Evolutionary conservation across 2,329 filamentous ascomycete genomes (phyloP).

Genomic region (Myrmaecium sp.): DNA sequence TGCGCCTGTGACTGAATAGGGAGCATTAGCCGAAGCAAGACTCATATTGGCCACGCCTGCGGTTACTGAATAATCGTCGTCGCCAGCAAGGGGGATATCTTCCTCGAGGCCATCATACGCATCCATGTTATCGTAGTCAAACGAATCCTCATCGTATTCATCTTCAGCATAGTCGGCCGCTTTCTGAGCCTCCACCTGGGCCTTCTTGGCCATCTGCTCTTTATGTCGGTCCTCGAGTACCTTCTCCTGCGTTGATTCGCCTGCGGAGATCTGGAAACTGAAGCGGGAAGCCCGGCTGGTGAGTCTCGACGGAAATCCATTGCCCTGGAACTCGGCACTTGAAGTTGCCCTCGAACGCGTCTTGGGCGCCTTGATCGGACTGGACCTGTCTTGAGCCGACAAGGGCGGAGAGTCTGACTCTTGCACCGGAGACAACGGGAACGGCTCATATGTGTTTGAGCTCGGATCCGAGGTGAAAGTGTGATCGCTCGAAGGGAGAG

Average conservation of each 20-base stretch:
- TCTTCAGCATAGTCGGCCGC: constrained; percentile 10
- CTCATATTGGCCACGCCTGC: no score
- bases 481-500: no score
- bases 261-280: constrained; percentile 64
- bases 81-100: constrained; percentile 40
- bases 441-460: no score
- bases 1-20: no score
- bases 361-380: constrained; percentile 15
- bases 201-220: constrained; percentile 46
- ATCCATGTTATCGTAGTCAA: constrained; percentile 31
- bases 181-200: constrained; percentile 20
- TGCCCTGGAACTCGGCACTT: constrained; percentile 18
- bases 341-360: constrained; percentile 20
- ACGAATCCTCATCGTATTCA: constrained; percentile 17
- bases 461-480: no score
- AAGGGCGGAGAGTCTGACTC: constrained; percentile 3
- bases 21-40: no score
- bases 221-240: constrained; percentile 56
- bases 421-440: constrained; percentile 3
- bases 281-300: constrained; percentile 60
- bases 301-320: constrained; percentile 25
- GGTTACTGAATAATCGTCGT: constrained; percentile 13
- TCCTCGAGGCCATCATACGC: constrained; percentile 40
- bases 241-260: constrained; percentile 49
- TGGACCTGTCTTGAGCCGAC: constrained; percentile 1